Conservation (phyloP, 75 land plant species). For the Pinus tabuliformis region DNA sequence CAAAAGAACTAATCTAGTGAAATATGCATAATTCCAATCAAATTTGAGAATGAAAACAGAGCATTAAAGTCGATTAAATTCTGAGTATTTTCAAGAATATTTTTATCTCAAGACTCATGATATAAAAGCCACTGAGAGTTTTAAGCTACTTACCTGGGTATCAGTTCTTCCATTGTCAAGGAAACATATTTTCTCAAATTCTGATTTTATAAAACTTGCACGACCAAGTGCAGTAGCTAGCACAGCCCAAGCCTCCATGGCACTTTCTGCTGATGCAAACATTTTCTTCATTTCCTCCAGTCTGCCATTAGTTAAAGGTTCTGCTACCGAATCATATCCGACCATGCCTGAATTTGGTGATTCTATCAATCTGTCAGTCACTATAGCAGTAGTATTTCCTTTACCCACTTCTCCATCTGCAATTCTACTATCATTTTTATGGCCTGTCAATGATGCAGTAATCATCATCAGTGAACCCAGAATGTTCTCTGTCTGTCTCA, state of each 20-base stretch:
- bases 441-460: slow-evolving; percentile 44
- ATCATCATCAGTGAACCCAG: slow-evolving; percentile 75
- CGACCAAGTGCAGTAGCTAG: slow-evolving; percentile 89
- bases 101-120: neutral
- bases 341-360: slow-evolving; percentile 9
- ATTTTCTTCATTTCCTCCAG: slow-evolving; percentile 73
- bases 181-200: slow-evolving; percentile 95
- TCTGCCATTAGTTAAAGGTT: slow-evolving; percentile 30
- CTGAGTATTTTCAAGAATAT: neutral
- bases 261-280: slow-evolving; percentile 89
- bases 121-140: neutral
- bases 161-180: slow-evolving; percentile 85
- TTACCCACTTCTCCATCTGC: slow-evolving; percentile 7
- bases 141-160: slow-evolving; percentile 65
- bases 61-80: too few species aligned
- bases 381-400: neutral
- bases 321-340: slow-evolving; percentile 11
- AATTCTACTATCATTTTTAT: slow-evolving; percentile 21
- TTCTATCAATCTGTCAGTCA: neutral
- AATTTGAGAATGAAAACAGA: too few species aligned
- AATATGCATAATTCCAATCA: too few species aligned
- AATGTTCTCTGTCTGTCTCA: slow-evolving; percentile 67
- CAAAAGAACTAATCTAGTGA: neutral
- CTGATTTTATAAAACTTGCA: slow-evolving; percentile 91
- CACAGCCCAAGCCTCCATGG: slow-evolving; percentile 99